A percentile compares a stretch with the other conserved stretches of the same genome.
Evolutionary conservation across 1,284 basidiomycete genomes (phyloP).

Genomic region (Psilocybe mexicana): DNA sequence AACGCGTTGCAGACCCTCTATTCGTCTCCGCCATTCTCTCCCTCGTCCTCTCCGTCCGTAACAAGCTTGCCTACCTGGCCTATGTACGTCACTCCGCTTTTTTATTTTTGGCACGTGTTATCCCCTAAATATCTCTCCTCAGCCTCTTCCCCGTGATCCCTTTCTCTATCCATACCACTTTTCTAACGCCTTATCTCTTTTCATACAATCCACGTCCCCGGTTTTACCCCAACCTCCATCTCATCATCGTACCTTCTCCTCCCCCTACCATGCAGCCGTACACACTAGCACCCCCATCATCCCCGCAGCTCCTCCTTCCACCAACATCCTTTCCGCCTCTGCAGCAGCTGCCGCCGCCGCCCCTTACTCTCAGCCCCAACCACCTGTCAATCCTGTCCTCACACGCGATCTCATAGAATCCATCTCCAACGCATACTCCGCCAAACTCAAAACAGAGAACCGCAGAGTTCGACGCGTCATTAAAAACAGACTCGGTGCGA

Average conservation of each 20-base stretch:
- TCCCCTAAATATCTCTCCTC: slow-evolving; percentile 8
- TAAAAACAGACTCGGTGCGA: slow-evolving; percentile 30
- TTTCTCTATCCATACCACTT: slow-evolving; percentile 68
- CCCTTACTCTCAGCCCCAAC: slow-evolving; percentile 7
- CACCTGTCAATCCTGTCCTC: slow-evolving; percentile 32
- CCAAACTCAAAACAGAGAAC: slow-evolving; percentile 51
- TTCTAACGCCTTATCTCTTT: slow-evolving; percentile 39
- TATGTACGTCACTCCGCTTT: slow-evolving; percentile 41
- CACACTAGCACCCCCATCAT: slow-evolving; percentile 28
- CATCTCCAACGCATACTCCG: slow-evolving; percentile 54
- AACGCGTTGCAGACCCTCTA: slow-evolving; percentile 70
- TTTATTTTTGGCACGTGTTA: background rate
- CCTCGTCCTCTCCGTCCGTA: slow-evolving; percentile 63
- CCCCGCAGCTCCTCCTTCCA: slow-evolving; percentile 24
- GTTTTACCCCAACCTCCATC: slow-evolving; percentile 9
- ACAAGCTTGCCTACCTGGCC: slow-evolving; percentile 61
- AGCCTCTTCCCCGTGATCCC: slow-evolving; percentile 71
- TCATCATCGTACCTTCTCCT: slow-evolving; percentile 21
- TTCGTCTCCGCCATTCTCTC: slow-evolving; percentile 70
- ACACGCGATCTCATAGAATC: slow-evolving; percentile 49
- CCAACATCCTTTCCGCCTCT: slow-evolving; percentile 15
- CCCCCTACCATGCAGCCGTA: slow-evolving; percentile 16
- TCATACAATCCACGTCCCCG: slow-evolving; percentile 28
- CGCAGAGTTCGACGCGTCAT: slow-evolving; percentile 65
- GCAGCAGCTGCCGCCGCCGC: slow-evolving; percentile 18